A percentile compares a stretch with the other conserved stretches of the same genome.
Conservation (phyloP, 2,329 filamentous ascomycete genomes). For the Pseudogymnoascus sp. region DNA sequence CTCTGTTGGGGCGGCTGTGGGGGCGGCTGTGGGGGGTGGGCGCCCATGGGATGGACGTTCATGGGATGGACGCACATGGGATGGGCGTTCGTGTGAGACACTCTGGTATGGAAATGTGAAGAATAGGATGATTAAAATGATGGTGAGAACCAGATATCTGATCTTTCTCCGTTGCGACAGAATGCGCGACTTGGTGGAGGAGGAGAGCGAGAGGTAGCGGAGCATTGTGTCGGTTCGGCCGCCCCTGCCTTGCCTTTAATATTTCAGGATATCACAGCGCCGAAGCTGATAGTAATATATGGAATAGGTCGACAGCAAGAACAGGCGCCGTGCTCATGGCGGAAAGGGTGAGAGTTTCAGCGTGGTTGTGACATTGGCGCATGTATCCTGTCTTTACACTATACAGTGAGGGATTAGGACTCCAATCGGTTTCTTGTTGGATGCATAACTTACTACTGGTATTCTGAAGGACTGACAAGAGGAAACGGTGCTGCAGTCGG, state of each 20-base stretch:
- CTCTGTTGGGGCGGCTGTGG: neutral
- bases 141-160: constrained; percentile 3
- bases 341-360: neutral
- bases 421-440: neutral
- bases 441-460: neutral
- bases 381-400: neutral
- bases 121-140: neutral
- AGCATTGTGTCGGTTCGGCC: neutral
- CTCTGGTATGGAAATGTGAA: neutral
- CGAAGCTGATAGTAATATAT: neutral
- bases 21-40: neutral
- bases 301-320: neutral
- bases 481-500: neutral
- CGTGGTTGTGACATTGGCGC: neutral
- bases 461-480: neutral
- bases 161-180: constrained; percentile 2
- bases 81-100: neutral
- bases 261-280: neutral
- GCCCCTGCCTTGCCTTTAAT: neutral
- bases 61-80: too few relatives aligned
- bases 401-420: neutral
- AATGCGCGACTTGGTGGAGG: neutral
- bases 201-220: neutral
- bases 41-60: neutral
- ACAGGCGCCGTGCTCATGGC: neutral